phyloP scores from a whole-genome alignment of 305 asterid genomes.

The Euphrasia arctica region DNA sequence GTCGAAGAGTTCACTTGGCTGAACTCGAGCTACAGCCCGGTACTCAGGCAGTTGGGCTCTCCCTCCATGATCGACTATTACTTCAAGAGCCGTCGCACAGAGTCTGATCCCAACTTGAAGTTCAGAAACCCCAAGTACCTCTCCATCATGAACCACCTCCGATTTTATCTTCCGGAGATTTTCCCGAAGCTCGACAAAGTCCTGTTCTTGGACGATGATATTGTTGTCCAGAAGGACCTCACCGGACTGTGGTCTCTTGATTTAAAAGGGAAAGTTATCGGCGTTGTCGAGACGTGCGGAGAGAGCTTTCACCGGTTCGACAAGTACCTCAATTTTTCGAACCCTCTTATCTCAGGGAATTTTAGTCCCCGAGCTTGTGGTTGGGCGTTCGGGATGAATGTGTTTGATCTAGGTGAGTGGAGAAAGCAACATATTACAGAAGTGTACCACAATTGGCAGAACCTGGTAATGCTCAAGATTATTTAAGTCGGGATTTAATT shows the following conservation, averaged over 20 bases:
- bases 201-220: conserved; percentile 85
- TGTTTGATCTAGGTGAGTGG: conserved; percentile 70
- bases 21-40: conserved; percentile 89
- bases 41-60: conserved; percentile 74
- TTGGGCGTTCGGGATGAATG: conserved; percentile 89
- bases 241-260: conserved; percentile 73
- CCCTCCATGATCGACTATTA: conserved; percentile 79
- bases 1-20: conserved; percentile 91
- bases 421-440: conserved; percentile 75
- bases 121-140: conserved; percentile 89
- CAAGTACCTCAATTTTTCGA: conserved; percentile 84
- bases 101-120: conserved; percentile 73
- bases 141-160: conserved; percentile 89
- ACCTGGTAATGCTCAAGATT: conserved; percentile 47
- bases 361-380: conserved; percentile 88
- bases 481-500: too few species aligned
- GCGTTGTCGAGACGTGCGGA: conserved; percentile 92
- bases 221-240: conserved; percentile 71
- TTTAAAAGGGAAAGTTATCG: conserved; percentile 76
- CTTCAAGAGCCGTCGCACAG: conserved; percentile 64
- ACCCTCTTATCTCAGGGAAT: conserved; percentile 60
- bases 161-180: conserved; percentile 85
- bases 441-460: conserved; percentile 87
- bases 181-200: conserved; percentile 78
- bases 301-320: conserved; percentile 90